phyloP scores from a whole-genome alignment of 805 yeast species.

The Tetrapisispora taiwanensis region DNA sequence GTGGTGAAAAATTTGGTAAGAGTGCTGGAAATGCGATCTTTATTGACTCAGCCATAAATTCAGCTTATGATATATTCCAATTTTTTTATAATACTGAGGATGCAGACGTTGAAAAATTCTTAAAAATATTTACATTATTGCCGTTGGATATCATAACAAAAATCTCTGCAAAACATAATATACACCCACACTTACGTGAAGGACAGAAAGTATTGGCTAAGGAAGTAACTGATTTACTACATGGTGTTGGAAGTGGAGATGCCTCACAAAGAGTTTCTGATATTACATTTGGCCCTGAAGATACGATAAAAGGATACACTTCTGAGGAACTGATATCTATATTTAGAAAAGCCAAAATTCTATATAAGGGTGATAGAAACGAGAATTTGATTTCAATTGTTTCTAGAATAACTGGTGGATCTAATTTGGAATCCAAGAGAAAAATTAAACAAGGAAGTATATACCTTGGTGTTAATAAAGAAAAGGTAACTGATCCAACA shows the following conservation, averaged over 20 bases:
- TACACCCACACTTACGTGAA: slow-evolving; percentile 50
- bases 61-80: slow-evolving; percentile 77
- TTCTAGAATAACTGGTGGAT: slow-evolving; percentile 37
- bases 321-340: slow-evolving; percentile 12
- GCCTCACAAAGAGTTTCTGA: slow-evolving; percentile 59
- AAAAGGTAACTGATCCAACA: slow-evolving; percentile 39
- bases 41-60: slow-evolving; percentile 62
- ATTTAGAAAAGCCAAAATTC: slow-evolving; percentile 15
- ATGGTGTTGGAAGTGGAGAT: slow-evolving; percentile 68
- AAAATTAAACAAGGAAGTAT: slow-evolving; percentile 63
- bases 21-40: slow-evolving; percentile 96
- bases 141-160: slow-evolving; percentile 51
- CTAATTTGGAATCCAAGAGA: slow-evolving; percentile 50
- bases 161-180: slow-evolving; percentile 42
- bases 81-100: slow-evolving; percentile 74
- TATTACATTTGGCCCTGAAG: slow-evolving; percentile 38
- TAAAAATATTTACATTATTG: slow-evolving; percentile 70
- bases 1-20: slow-evolving; percentile 92
- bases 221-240: slow-evolving; percentile 80
- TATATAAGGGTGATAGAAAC: slow-evolving; percentile 22
- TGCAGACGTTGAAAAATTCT: slow-evolving; percentile 55
- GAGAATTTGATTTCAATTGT: slow-evolving; percentile 41
- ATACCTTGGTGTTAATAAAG: slow-evolving; percentile 53
- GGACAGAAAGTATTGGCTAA: slow-evolving; percentile 75
- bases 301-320: not conserved